Percentiles rank a stretch among this genome's conserved stretches.
These are phyloP conservation scores for Gossypium mustelinum DNA, from an alignment of 345 rosid genomes.

Conservation along the genomic window DNA sequence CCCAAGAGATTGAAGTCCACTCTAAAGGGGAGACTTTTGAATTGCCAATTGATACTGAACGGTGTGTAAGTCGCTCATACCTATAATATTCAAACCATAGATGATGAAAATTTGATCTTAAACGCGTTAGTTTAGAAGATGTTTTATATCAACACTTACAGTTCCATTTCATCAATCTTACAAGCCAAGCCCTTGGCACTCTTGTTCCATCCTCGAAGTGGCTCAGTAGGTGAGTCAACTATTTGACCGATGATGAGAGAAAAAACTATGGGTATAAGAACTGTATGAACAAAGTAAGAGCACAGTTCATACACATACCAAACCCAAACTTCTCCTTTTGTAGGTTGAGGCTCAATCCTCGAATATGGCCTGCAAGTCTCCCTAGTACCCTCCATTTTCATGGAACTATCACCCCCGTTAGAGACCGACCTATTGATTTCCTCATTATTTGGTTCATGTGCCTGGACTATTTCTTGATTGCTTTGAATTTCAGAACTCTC, in stretches of 20 bases:
- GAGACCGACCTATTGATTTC: constrained; percentile 7
- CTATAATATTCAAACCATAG: constrained; percentile 20
- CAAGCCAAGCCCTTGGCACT: constrained; percentile 32
- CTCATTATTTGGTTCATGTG: not conserved
- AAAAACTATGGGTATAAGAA: constrained; percentile 43
- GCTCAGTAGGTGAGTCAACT: not conserved
- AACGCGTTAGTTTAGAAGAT: not conserved
- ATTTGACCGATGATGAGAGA: constrained; percentile 43
- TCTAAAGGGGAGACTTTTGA: constrained; percentile 42
- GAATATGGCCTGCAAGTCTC: constrained; percentile 1
- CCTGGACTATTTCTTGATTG: not conserved
- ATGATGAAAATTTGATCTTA: no score
- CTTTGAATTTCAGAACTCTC: constrained; percentile 2
- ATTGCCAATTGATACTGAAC: constrained; percentile 17
- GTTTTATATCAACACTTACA: constrained; percentile 28
- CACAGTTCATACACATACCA: constrained; percentile 52
- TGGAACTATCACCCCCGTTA: constrained; percentile 21
- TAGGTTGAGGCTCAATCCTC: constrained; percentile 24
- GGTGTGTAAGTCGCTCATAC: constrained; percentile 32
- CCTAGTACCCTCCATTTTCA: constrained; percentile 25
- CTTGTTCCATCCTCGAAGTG: constrained; percentile 14
- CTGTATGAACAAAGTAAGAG: constrained; percentile 40
- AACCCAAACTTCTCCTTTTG: constrained; percentile 30
- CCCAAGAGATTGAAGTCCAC: constrained; percentile 63
- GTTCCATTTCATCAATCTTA: constrained; percentile 24